Conservation (phyloP, 2,329 filamentous ascomycete genomes). For the Phyllosticta paracitricarpa region DNA sequence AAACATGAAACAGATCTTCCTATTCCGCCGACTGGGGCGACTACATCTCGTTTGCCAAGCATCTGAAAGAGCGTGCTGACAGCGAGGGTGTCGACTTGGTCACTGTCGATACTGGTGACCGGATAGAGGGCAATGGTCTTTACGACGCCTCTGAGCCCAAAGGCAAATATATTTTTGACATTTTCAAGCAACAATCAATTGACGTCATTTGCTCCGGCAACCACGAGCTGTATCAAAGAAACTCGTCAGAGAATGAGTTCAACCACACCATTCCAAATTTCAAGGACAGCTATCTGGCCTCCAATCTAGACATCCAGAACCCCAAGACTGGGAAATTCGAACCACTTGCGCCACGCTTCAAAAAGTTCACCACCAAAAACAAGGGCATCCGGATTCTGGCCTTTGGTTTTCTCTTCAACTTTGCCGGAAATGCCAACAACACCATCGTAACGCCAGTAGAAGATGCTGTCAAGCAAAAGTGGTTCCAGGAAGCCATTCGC, state of each 20-base stretch:
- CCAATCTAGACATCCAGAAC: constrained; percentile 82
- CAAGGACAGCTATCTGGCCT: constrained; percentile 70
- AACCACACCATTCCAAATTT: constrained; percentile 75
- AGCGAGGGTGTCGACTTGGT: constrained; percentile 71
- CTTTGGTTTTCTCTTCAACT: constrained; percentile 93
- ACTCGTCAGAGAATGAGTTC: constrained; percentile 70
- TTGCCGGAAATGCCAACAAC: constrained; percentile 83
- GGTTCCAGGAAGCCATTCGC: constrained; percentile 81
- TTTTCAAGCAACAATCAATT: constrained; percentile 71
- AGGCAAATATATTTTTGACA: constrained; percentile 79
- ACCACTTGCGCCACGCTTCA: constrained; percentile 71
- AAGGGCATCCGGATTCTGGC: constrained; percentile 74
- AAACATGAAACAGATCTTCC: constrained; percentile 50
- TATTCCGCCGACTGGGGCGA: constrained; percentile 98
- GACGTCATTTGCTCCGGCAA: constrained; percentile 85
- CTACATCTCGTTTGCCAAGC: constrained; percentile 84
- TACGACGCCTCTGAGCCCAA: constrained; percentile 86
- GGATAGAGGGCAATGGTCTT: constrained; percentile 87
- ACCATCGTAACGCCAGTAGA: constrained; percentile 72
- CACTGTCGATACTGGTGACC: constrained; percentile 91
- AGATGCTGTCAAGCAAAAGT: constrained; percentile 69
- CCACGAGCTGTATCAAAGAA: constrained; percentile 82
- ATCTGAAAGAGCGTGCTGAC: constrained; percentile 71
- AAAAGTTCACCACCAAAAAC: constrained; percentile 86
- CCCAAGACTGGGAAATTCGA: constrained; percentile 59